Evolutionary conservation across 2,329 filamentous ascomycete species (phyloP).

Genomic region (Colletotrichum sp.): DNA sequence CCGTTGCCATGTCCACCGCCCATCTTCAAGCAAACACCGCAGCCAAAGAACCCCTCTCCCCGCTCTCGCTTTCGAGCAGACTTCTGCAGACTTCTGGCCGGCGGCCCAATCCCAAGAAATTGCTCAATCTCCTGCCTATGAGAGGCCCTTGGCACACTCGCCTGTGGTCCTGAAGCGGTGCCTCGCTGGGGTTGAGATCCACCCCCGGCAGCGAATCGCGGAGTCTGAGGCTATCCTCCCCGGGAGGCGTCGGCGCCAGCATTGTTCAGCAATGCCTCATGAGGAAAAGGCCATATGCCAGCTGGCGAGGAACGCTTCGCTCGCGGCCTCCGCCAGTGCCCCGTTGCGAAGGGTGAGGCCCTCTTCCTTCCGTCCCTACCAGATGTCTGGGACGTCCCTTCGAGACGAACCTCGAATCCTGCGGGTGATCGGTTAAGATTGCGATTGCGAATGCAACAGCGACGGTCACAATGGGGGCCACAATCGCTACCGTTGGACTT

Average conservation of each 20-base stretch:
- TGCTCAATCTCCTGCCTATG: slow-evolving; percentile 32
- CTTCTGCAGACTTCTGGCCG: neutral
- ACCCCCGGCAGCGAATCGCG: slow-evolving; percentile 30
- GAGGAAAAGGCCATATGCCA: neutral
- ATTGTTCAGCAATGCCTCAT: neutral
- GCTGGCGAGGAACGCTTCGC: neutral
- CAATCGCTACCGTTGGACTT: neutral
- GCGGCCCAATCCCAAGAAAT: slow-evolving; percentile 33
- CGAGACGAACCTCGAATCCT: neutral
- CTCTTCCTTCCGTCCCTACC: neutral
- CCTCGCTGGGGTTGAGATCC: slow-evolving; percentile 16
- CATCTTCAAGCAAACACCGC: neutral
- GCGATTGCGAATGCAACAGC: neutral
- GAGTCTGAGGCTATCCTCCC: slow-evolving; percentile 4
- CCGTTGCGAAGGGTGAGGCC: neutral
- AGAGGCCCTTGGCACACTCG: slow-evolving; percentile 26
- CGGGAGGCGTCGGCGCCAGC: neutral
- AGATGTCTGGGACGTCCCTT: neutral
- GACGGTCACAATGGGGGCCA: neutral
- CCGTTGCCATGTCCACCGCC: slow-evolving; percentile 12
- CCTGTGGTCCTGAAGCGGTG: slow-evolving; percentile 5
- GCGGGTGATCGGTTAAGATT: neutral
- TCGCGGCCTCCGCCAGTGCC: neutral
- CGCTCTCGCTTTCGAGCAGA: neutral
- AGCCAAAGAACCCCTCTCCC: neutral